Conservation (phyloP, 768 basidiomycete genomes). For the Exidia glandulosa region DNA sequence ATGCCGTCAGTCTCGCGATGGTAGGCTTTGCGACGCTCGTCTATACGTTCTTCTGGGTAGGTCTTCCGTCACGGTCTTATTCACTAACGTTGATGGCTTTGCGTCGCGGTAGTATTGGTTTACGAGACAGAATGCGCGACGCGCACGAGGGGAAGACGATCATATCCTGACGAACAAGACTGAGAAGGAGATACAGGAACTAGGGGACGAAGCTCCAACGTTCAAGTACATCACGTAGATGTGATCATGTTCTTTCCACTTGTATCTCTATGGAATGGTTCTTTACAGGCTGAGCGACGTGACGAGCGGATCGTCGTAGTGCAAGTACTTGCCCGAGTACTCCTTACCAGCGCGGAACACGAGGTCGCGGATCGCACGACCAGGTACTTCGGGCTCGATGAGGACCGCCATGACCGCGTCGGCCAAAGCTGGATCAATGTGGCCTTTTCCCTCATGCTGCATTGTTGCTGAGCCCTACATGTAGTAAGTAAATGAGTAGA, state of each 20-base stretch:
- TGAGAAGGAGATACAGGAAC: neutral
- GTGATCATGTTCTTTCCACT: no score
- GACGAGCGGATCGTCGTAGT: neutral
- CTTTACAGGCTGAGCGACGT: no score
- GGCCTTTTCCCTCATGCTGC: neutral
- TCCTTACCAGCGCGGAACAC: neutral
- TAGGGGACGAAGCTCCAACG: constrained; percentile 1
- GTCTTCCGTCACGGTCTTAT: neutral
- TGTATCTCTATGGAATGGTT: no score
- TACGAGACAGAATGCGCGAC: neutral
- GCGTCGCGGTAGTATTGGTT: neutral
- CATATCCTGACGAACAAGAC: neutral
- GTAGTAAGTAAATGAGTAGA: neutral
- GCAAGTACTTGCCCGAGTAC: neutral
- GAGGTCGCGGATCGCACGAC: neutral
- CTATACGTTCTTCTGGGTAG: neutral
- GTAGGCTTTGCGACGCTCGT: neutral
- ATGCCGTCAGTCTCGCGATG: neutral
- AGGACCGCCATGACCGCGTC: neutral
- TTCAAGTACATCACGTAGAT: neutral
- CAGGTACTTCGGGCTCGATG: neutral
- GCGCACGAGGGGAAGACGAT: constrained; percentile 2
- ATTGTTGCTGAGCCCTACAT: neutral
- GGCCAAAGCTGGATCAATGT: neutral
- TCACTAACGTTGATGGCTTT: no score